Evolutionary conservation across 2,329 filamentous ascomycete genomes (phyloP).

Genomic region (Ascochyta koolunga): DNA sequence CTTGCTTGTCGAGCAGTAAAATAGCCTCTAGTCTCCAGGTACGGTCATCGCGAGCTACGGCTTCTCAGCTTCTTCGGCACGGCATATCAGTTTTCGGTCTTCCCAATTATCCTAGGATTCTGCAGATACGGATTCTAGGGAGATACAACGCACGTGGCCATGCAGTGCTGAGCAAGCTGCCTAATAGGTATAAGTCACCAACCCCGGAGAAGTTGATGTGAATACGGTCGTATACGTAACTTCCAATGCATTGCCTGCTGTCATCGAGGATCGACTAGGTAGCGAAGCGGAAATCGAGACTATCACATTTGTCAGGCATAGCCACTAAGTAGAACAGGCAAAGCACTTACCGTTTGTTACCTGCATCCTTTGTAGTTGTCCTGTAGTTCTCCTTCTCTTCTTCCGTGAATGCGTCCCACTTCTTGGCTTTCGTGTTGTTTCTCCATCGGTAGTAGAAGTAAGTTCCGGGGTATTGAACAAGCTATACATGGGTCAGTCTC

Average conservation of each 20-base stretch:
- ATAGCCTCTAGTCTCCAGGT: background rate
- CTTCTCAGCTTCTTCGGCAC: too few species aligned
- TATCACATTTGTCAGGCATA: background rate
- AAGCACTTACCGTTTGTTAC: slow-evolving; percentile 36
- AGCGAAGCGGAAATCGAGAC: slow-evolving; percentile 7
- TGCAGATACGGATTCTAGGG: too few species aligned
- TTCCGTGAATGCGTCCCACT: slow-evolving; percentile 48
- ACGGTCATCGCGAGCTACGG: background rate
- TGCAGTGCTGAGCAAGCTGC: too few species aligned
- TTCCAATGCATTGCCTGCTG: background rate
- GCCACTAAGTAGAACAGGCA: background rate
- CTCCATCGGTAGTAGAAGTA: slow-evolving; percentile 38
- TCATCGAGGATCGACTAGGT: background rate
- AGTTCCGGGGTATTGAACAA: slow-evolving; percentile 17
- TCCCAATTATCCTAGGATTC: too few species aligned
- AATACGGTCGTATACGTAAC: background rate
- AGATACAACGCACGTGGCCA: too few species aligned
- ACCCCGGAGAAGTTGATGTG: background rate
- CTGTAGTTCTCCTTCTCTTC: slow-evolving; percentile 46
- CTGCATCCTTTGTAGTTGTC: slow-evolving; percentile 43
- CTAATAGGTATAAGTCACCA: background rate
- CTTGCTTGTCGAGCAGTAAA: background rate
- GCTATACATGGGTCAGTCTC: slow-evolving; percentile 22
- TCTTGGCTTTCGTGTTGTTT: slow-evolving; percentile 31
- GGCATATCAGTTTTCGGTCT: too few species aligned